A percentile compares a stretch with the other conserved stretches of the same genome.
These are phyloP conservation scores for Penicillium atrosanguineum DNA, from an alignment of 495 filamentous ascomycete genomes.

Conservation along the genomic window DNA sequence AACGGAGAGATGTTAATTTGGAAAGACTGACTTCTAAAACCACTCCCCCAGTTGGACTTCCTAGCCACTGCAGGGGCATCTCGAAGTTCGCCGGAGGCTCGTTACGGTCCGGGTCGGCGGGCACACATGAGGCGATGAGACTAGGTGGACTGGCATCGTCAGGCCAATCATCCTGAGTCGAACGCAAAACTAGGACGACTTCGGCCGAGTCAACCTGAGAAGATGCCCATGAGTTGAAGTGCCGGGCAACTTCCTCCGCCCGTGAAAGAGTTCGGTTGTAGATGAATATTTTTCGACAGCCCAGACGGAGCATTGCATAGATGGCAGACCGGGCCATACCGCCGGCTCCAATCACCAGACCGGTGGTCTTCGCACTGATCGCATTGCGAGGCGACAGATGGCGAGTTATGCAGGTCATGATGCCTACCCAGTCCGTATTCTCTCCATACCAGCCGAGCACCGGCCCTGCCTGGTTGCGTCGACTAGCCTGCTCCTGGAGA, in stretches of 20 bases:
- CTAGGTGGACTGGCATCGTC: conserved; percentile 60
- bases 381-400: conserved; percentile 79
- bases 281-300: conserved; percentile 76
- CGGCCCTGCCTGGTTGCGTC: conserved; percentile 62
- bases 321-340: conserved; percentile 80
- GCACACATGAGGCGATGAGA: conserved; percentile 76
- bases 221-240: conserved; percentile 64
- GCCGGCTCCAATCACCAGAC: conserved; percentile 73
- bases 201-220: conserved; percentile 43
- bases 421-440: conserved; percentile 83
- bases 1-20: background rate
- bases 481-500: conserved; percentile 59
- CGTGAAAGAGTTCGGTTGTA: conserved; percentile 65
- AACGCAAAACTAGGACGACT: conserved; percentile 59
- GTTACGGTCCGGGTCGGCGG: conserved; percentile 60
- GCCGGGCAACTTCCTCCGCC: conserved; percentile 63
- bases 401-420: conserved; percentile 64
- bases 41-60: conserved; percentile 75
- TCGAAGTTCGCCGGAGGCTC: conserved; percentile 69
- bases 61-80: conserved; percentile 71
- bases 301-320: conserved; percentile 75
- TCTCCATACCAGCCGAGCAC: conserved; percentile 73
- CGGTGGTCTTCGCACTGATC: conserved; percentile 66
- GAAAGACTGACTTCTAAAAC: conserved; percentile 62
- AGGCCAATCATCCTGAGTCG: conserved; percentile 64